phyloP scores from a whole-genome alignment of 129 eudicot species.

The Lonicera japonica region DNA sequence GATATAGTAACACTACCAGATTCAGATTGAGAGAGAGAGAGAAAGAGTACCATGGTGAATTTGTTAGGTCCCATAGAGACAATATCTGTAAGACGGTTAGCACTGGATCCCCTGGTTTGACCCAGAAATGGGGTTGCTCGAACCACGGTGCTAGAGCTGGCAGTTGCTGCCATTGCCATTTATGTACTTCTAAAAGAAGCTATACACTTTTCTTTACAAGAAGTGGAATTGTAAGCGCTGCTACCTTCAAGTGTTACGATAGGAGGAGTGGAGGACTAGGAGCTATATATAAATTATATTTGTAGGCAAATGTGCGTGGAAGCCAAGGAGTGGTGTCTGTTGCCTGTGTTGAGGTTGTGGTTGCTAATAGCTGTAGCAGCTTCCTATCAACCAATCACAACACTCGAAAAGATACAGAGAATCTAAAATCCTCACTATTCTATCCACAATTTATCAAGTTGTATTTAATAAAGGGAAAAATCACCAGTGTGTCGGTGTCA shows the following conservation, averaged over 20 bases:
- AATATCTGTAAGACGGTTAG: slow-evolving; percentile 51
- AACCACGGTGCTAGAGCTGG: slow-evolving; percentile 54
- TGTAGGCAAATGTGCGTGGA: slow-evolving; percentile 11
- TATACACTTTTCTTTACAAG: not conserved
- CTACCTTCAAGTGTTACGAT: slow-evolving; percentile 4
- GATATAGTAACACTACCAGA: not conserved
- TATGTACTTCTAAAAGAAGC: slow-evolving; percentile 11
- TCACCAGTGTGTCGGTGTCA: no score
- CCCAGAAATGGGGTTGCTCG: slow-evolving; percentile 73
- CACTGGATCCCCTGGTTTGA: slow-evolving; percentile 36
- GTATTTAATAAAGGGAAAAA: no score
- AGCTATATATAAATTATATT: slow-evolving; percentile 12
- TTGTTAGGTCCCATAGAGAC: slow-evolving; percentile 52
- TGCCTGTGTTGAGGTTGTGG: slow-evolving; percentile 37
- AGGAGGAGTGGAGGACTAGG: no score
- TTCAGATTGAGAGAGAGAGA: not conserved
- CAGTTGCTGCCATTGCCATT: slow-evolving; percentile 47
- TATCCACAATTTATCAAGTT: slow-evolving; percentile 52
- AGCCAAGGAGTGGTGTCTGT: slow-evolving; percentile 31
- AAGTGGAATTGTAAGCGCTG: not conserved
- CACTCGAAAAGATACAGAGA: slow-evolving; percentile 36
- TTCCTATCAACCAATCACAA: slow-evolving; percentile 41
- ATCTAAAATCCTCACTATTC: slow-evolving; percentile 44
- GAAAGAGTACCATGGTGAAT: slow-evolving; percentile 50
- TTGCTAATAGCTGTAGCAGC: slow-evolving; percentile 1